These are phyloP conservation scores for Malus sieversii DNA, from an alignment of 306 rosid species.

Conservation along the genomic window DNA sequence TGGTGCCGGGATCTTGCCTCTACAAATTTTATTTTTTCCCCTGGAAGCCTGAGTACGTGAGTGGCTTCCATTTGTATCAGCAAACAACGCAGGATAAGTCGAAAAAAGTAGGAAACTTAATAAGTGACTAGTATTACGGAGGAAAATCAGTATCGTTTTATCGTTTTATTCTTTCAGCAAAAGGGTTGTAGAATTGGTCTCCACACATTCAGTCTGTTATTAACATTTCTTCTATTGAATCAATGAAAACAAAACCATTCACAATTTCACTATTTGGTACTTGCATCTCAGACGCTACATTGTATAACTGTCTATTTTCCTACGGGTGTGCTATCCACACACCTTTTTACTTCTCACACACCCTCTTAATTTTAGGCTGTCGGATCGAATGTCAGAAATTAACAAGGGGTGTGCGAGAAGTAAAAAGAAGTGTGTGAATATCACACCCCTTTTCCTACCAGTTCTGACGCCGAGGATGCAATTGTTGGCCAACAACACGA, in stretches of 20 bases:
- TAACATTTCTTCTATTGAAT: slow-evolving; percentile 52
- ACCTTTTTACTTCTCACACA: too few species aligned
- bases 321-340: too few species aligned
- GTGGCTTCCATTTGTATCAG: slow-evolving; percentile 54
- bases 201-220: slow-evolving; percentile 30
- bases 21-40: slow-evolving; percentile 25
- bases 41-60: slow-evolving; percentile 30
- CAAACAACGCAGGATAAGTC: slow-evolving; percentile 47
- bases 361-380: too few species aligned
- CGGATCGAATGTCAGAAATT: too few species aligned
- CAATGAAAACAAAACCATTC: slow-evolving; percentile 28
- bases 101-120: slow-evolving; percentile 45
- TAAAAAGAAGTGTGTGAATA: too few species aligned
- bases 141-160: slow-evolving; percentile 26
- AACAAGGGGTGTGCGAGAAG: too few species aligned
- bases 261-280: slow-evolving; percentile 16
- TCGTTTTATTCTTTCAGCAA: slow-evolving; percentile 49
- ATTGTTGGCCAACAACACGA: too few species aligned
- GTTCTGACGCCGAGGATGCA: too few species aligned
- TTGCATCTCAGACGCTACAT: not conserved
- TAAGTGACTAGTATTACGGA: slow-evolving; percentile 41
- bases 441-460: too few species aligned
- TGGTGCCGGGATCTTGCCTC: slow-evolving; percentile 35
- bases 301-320: too few species aligned
- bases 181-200: slow-evolving; percentile 46